Conservation (phyloP, 495 filamentous ascomycete species). For the Penicillium fimorum region DNA sequence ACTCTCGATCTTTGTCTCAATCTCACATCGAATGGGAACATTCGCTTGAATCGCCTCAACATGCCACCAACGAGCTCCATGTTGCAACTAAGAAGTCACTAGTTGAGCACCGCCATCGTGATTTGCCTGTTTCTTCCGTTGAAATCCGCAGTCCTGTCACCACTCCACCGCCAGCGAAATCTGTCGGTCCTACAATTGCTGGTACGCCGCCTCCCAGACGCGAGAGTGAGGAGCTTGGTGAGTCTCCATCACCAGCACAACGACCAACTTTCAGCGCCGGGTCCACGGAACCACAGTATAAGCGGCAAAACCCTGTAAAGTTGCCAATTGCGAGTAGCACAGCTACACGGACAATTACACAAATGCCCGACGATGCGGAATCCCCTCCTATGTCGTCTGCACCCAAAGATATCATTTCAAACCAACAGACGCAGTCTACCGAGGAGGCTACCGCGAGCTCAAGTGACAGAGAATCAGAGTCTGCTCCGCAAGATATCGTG, state of each 20-base stretch:
- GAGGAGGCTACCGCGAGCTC: not conserved
- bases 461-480: not conserved
- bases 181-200: not conserved
- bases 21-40: not conserved
- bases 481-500: not conserved
- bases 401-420: not conserved
- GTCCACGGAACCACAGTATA: not conserved
- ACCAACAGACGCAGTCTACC: not conserved
- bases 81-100: not conserved
- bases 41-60: not conserved
- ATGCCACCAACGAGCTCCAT: not conserved
- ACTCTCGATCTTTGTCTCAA: not conserved
- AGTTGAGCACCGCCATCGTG: constrained; percentile 9
- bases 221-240: constrained; percentile 32
- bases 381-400: not conserved
- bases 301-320: not conserved
- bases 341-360: constrained; percentile 2
- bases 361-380: not conserved
- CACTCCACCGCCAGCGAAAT: not conserved
- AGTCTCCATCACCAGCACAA: constrained; percentile 17
- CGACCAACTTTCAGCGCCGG: not conserved
- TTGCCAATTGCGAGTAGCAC: not conserved
- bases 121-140: constrained; percentile 28
- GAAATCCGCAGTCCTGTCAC: constrained; percentile 6
- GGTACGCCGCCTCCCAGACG: constrained; percentile 10